phyloP scores from a whole-genome alignment of 805 yeast genomes.

The Myxozyma nipponensis region DNA sequence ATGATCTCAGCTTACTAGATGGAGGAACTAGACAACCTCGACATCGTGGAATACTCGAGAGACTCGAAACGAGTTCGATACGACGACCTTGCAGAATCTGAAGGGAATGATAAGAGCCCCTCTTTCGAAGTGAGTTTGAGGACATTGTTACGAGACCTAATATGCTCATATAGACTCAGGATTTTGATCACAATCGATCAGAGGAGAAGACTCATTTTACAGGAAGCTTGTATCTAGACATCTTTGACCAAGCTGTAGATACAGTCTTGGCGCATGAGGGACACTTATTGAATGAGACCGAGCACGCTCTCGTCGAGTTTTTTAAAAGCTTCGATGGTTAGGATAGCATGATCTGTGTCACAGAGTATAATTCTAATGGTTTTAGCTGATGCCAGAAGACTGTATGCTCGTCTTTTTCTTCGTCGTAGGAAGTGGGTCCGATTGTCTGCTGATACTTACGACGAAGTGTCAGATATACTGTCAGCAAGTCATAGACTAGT shows the following conservation, averaged over 20 bases:
- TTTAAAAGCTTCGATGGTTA: conserved; percentile 16
- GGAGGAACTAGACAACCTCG: too few species aligned
- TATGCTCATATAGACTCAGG: too few species aligned
- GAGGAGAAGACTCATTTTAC: too few species aligned
- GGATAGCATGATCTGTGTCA: background rate
- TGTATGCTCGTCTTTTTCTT: conserved; percentile 25
- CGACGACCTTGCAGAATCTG: too few species aligned
- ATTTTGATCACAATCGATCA: background rate
- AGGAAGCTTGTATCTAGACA: conserved; percentile 22
- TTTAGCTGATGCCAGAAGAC: conserved; percentile 17
- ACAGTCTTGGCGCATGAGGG: conserved; percentile 22
- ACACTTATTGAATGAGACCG: conserved; percentile 18
- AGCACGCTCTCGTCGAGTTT: conserved; percentile 11
- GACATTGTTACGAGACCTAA: too few species aligned
- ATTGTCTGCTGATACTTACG: conserved; percentile 2
- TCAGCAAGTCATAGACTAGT: conserved; percentile 10
- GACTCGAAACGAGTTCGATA: too few species aligned
- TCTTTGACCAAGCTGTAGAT: conserved; percentile 17
- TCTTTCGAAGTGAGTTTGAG: too few species aligned
- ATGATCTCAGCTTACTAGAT: too few species aligned
- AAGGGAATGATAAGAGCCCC: too few species aligned
- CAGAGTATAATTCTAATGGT: background rate
- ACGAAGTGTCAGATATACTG: conserved; percentile 16
- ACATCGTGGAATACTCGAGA: too few species aligned
- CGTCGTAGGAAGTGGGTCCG: conserved; percentile 25